phyloP scores from a whole-genome alignment of 1,284 basidiomycete species.

The Cystobasidiaceae sp. region DNA sequence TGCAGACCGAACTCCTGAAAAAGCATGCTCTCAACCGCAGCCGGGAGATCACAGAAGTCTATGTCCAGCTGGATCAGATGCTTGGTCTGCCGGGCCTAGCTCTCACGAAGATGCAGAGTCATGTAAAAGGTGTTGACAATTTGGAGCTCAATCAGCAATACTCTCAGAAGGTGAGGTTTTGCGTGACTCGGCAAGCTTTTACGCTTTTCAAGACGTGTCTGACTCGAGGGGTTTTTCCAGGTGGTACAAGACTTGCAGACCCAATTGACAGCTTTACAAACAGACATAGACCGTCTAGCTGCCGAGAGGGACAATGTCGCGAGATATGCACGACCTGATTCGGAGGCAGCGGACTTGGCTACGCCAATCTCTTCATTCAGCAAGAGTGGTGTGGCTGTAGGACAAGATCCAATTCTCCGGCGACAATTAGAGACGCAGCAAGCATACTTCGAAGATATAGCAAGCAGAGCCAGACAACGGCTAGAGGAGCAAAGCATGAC shows the following conservation, averaged over 20 bases:
- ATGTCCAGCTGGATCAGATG: conserved; percentile 11
- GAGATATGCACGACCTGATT: neutral
- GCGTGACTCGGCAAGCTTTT: too few species aligned
- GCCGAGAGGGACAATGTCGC: conserved; percentile 8
- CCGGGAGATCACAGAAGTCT: conserved; percentile 8
- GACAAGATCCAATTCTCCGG: neutral
- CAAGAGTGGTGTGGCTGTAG: neutral
- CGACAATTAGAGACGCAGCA: neutral
- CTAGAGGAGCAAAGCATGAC: conserved; percentile 3
- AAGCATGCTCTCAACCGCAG: conserved; percentile 7
- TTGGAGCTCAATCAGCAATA: too few species aligned
- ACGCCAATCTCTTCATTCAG: neutral
- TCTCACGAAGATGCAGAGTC: too few species aligned
- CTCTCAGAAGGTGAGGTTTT: too few species aligned
- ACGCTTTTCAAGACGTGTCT: too few species aligned
- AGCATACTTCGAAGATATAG: neutral
- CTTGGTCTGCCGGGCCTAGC: conserved; percentile 7
- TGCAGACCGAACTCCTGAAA: conserved; percentile 1
- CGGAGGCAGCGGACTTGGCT: neutral
- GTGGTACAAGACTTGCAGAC: neutral
- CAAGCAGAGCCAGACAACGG: conserved; percentile 4
- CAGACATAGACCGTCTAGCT: conserved; percentile 1
- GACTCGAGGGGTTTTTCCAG: neutral
- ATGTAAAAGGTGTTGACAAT: too few species aligned
- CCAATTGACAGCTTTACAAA: neutral